Evolutionary conservation across 2,329 filamentous ascomycete species (phyloP), one percentile per base, ranked within the genome.

Genomic region (Amesomyces nigricolor): DNA sequence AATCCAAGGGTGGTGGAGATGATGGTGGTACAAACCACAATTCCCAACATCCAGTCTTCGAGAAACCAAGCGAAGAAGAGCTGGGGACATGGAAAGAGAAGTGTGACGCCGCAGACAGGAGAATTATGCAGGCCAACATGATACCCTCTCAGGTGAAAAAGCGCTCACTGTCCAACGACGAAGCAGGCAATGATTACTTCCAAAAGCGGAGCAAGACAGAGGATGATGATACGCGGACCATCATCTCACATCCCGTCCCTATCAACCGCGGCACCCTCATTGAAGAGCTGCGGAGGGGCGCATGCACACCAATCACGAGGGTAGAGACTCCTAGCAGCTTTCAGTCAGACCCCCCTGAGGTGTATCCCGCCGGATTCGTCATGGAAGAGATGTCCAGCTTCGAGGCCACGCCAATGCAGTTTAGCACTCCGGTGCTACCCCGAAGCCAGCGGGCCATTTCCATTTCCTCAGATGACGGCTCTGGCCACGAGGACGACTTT

Each of bases 81-180:
- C 32, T 56, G 1, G 35, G 38, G 26, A 30, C 26, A 8, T 54
- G 56, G 52, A 54, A 45, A n/a, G 37, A 50, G 9, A 60, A 56
- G 35, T 42, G 47, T 14, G 53, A 56, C 7, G 19, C 11, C 14
- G 47, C 56, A 19, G 53, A 60, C 22, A 37, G 22, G 17, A 56
- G 56, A 16, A 48, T 56, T 5, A 58, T 58, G 55, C 17, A 50
- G 8, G 42, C 49, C 38, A 58, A 60, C 49, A 53, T 51, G 47
- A 37, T 26, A 5, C 29, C 32, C 2, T 29, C 42, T 6, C 46
- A 49, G 40, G 42, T 38, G 9, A 46, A 29, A 19, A 55, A 53
- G 16, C 43, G 39, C 13, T 11, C 43, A 1, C 10, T 14, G 9
- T 5, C 32, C 2, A 13, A 5, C 4, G 30, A 8, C 10, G 19